These are phyloP conservation scores for Kodamaea anthophila DNA, from an alignment of 1,139 yeast genomes.

Conservation along the genomic window DNA sequence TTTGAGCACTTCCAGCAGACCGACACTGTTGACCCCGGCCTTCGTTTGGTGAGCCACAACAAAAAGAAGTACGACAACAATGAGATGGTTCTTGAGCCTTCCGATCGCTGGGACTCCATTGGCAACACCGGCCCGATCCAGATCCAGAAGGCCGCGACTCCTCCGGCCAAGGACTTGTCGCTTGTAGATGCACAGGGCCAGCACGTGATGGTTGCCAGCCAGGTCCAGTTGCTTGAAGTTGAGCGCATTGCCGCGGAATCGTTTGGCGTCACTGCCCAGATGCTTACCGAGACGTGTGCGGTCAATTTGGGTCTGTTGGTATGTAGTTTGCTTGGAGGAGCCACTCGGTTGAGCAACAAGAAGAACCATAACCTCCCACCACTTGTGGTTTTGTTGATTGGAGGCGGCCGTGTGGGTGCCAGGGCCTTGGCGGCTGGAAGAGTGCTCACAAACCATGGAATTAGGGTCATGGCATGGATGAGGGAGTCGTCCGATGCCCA, in stretches of 20 bases:
- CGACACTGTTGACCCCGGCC: slow-evolving; percentile 55
- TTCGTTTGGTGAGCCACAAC: slow-evolving; percentile 74
- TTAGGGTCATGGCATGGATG: slow-evolving; percentile 54
- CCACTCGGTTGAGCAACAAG: slow-evolving; percentile 48
- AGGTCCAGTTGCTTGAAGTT: slow-evolving; percentile 76
- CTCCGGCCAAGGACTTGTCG: slow-evolving; percentile 11
- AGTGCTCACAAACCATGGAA: slow-evolving; percentile 69
- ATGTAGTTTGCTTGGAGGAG: slow-evolving; percentile 62
- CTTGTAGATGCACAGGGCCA: slow-evolving; percentile 20
- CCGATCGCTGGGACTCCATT: slow-evolving; percentile 54
- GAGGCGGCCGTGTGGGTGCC: slow-evolving; percentile 69
- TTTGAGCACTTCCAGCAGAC: slow-evolving; percentile 67
- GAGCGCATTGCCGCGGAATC: slow-evolving; percentile 54
- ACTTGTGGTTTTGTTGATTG: slow-evolving; percentile 62
- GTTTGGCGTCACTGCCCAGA: slow-evolving; percentile 44
- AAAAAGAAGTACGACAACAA: slow-evolving; percentile 55
- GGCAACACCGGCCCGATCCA: slow-evolving; percentile 16
- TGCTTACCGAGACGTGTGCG: slow-evolving; percentile 67
- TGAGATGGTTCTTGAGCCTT: slow-evolving; percentile 66
- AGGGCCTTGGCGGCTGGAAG: slow-evolving; percentile 78
- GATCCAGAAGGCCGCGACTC: slow-evolving; percentile 7
- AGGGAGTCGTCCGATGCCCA: slow-evolving; percentile 22
- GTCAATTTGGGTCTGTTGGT: slow-evolving; percentile 58
- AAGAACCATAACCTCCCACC: slow-evolving; percentile 76
- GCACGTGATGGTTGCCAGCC: slow-evolving; percentile 53